A percentile compares a stretch with the other conserved stretches of the same genome.
Conservation (phyloP, 768 basidiomycete species). For the Termitomyces sp. region DNA sequence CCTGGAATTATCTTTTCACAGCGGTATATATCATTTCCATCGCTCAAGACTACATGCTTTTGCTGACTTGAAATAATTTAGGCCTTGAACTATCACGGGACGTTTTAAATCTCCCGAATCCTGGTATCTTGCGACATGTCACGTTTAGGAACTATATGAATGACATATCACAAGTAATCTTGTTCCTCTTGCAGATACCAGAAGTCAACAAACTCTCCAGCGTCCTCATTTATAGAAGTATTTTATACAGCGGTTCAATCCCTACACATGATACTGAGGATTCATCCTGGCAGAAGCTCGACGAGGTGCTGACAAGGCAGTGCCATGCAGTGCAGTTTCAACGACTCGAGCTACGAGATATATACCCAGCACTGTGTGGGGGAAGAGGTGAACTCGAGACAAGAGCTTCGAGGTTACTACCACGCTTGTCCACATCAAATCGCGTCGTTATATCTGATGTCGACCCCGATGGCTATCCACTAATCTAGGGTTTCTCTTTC, state of each 20-base stretch:
- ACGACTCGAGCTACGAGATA: neutral
- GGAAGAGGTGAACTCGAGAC: neutral
- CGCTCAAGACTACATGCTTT: neutral
- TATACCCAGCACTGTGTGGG: neutral
- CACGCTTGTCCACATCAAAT: neutral
- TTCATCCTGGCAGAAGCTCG: neutral
- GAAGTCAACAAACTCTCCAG: neutral
- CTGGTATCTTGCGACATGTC: neutral
- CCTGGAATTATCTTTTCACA: neutral
- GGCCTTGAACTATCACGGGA: neutral
- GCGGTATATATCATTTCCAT: neutral
- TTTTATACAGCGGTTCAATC: neutral
- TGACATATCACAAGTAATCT: neutral
- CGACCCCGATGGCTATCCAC: neutral
- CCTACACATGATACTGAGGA: neutral
- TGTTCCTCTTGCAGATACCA: neutral
- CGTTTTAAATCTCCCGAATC: neutral
- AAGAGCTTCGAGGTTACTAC: neutral
- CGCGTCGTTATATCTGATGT: neutral
- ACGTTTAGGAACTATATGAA: neutral
- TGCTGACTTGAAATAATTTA: neutral
- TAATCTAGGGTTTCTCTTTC: neutral
- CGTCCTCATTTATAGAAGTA: neutral
- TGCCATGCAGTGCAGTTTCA: neutral
- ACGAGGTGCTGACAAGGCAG: neutral